Base-by-base conservation (phyloP, 257 asterid species). In the Scutellaria minor region DNA sequence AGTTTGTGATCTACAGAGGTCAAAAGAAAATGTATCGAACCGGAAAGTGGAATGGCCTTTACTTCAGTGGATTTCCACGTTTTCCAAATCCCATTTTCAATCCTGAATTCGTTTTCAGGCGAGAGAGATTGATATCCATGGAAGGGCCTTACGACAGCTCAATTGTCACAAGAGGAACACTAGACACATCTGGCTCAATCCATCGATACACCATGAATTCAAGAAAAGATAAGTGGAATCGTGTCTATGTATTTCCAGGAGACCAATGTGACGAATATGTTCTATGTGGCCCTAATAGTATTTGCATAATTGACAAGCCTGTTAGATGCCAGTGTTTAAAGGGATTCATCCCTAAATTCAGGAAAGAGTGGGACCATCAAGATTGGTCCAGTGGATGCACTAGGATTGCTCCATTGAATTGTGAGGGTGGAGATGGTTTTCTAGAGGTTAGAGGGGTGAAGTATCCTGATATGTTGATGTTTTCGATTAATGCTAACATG, bases 1-100 rank as follows among this genome's bases (percentile, higher is more conserved):
- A 81, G 24, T 0, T 53, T 47, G 73, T 71, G 41, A 35, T 48
- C 20, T 14, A 13, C 14, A 73, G 35, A 37, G 76, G 75, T 18
- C 20, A 6, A 20, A 48, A 0, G 6, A 77, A 70, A 64, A 44
- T 1, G 0, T 78, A 11, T 53, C 79, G 86, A 1, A 6, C 35
- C 0, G 83, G 88, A 41, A 75, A 41, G 3, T 84, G 81, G 83
- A 82, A 82, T 20, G 89, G 89, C 24, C 9, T 64, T 5, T 40
- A 9, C 51, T 79, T 79, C 1, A 4, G 61, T 9, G 86, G 86
- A 24, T 24, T 15, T 0, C 60, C 66, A 20, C 50, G 6, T 48
- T 50, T 58, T 40, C 70, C 81, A 0, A 77, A 52, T 58, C 46
- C 31, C 6, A 6, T 54, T 9, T 70, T 13, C 56, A 47, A 37